Conservation (phyloP, 179 eudicot genomes). For the Spergularia azorica region DNA sequence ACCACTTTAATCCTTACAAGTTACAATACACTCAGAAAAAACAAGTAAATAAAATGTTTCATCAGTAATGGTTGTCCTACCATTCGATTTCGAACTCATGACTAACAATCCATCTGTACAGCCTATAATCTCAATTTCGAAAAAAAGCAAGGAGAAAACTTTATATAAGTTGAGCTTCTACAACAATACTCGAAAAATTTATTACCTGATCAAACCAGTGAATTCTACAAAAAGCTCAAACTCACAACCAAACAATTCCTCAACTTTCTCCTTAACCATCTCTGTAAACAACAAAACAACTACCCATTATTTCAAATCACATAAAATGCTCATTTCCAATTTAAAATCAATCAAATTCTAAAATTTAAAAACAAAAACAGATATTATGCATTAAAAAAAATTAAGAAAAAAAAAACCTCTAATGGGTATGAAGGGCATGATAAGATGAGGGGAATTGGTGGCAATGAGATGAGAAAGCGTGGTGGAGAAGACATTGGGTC, state of each 20-base stretch:
- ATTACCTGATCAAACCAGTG: conserved; percentile 90
- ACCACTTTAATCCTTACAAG: no score
- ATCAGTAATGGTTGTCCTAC: no score
- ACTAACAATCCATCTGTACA: no score
- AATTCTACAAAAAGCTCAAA: conserved; percentile 83
- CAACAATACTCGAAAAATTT: neutral
- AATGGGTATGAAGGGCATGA: conserved; percentile 78
- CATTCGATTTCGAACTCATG: no score
- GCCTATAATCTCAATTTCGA: no score
- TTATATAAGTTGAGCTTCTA: neutral
- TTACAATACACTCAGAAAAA: no score
- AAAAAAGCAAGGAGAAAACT: no score
- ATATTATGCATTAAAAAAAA: neutral
- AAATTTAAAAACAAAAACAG: neutral
- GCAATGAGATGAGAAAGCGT: conserved; percentile 94
- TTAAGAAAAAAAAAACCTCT: conserved; percentile 45
- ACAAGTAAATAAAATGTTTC: no score
- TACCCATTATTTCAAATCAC: conserved; percentile 16
- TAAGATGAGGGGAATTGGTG: conserved; percentile 70
- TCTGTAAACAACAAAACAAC: conserved; percentile 42
- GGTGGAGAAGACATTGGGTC: conserved; percentile 91
- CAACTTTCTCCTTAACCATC: conserved; percentile 77
- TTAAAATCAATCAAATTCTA: no score
- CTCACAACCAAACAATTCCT: conserved; percentile 79
- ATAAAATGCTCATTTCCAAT: neutral